Evolutionary conservation across 768 basidiomycete species (phyloP), one percentile per base, ranked within the genome.

Genomic region (Leccinum pellstonianum): DNA sequence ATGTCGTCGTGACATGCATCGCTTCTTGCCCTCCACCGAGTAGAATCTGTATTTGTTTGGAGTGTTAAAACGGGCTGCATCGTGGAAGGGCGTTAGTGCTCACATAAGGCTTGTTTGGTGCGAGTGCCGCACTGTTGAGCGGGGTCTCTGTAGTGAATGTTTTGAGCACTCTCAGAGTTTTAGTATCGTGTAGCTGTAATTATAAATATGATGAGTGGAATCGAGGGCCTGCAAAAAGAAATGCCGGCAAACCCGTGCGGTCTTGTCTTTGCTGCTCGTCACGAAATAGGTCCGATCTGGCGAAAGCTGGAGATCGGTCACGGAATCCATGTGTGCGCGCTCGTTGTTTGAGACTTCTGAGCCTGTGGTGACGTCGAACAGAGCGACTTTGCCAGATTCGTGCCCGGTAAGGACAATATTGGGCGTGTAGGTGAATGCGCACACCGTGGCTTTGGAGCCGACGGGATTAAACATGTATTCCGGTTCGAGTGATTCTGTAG

Each of bases 21-120:
- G 97, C 97, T 72, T 97, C 96, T 76, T 98, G 97, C 47, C 97
- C 97, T 74, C 97, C 96, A 48, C 97, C 97, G 23, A 97, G 80
- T 33, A 98, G 83, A 47, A 95, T 82, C 91, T 94, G 57, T 46
- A 35, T 56, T 3, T 4, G 8, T 4, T 21, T 14, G 25, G 33
- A 37, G 41, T 50, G n/a, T 29, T 14, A 48, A 33, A 17, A 29
- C 2, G 6, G 46, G 56, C 41, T 0, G 23, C 14, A 23, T 10
- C n/a, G n/a, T 12, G n/a, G 19, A 33, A 58, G 15, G 46, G 21
- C 33, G 15, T 17, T n/a, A 23, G 29, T 31, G 3, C 85, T 63
- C 59, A 91, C 92, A 69, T 95, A 98, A 52, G 95, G 96, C 66
- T 86, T 83, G 58, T 82, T 81, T 7, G 91, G 91, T 4, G 94